Conservation (phyloP, 192 early-diverging fungal species). For the Backusella tarrabulga region DNA sequence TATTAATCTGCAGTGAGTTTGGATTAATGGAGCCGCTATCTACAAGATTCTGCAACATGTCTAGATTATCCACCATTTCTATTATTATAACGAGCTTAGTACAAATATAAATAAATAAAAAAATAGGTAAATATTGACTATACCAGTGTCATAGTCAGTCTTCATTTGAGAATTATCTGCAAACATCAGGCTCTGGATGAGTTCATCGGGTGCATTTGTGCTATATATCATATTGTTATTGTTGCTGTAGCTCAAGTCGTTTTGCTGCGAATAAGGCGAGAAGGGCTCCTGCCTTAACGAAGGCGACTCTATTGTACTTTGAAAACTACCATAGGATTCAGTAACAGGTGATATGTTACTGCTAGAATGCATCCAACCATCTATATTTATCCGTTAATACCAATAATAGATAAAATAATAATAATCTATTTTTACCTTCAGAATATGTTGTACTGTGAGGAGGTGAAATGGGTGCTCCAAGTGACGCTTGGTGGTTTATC, state of each 20-base stretch:
- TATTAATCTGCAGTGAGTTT: constrained; percentile 9
- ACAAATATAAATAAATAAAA: not conserved
- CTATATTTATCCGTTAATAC: not conserved
- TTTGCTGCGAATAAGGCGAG: constrained; percentile 2
- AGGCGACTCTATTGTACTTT: not conserved
- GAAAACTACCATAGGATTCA: constrained; percentile 3
- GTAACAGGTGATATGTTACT: constrained; percentile 3
- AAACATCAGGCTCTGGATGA: constrained; percentile 6
- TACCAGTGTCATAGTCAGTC: constrained; percentile 26
- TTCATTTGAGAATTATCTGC: constrained; percentile 2
- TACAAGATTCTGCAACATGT: constrained; percentile 19
- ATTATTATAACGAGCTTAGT: not conserved
- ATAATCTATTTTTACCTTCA: constrained; percentile 17
- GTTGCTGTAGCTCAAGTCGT: not conserved
- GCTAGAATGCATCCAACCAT: constrained; percentile 6
- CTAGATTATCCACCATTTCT: constrained; percentile 21
- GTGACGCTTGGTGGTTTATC: constrained; percentile 20
- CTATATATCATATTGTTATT: not conserved
- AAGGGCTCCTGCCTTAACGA: not conserved
- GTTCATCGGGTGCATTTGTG: not conserved
- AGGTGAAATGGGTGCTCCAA: constrained; percentile 20
- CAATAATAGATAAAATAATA: not conserved
- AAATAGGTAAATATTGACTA: not conserved
- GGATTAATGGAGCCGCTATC: constrained; percentile 12
- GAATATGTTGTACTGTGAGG: constrained; percentile 23